Conservation (phyloP, 169 alveolate species). For the Sarcocystis neurona region DNA sequence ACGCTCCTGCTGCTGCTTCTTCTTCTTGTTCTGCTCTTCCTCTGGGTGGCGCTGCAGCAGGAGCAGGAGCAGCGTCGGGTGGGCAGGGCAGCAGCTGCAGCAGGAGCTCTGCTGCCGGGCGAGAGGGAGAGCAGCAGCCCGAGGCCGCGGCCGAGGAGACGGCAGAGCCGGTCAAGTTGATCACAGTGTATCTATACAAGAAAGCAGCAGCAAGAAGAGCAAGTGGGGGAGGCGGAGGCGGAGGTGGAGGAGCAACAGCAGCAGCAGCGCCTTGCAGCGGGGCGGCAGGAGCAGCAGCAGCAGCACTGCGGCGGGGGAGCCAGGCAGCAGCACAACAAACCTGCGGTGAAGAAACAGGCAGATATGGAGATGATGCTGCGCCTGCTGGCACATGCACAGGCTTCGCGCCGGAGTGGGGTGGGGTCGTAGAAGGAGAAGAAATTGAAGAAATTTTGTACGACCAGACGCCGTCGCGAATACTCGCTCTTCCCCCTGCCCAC, state of each 20-base stretch:
- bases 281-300: no score
- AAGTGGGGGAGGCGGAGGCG: background rate
- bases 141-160: background rate
- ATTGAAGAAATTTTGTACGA: conserved; percentile 18
- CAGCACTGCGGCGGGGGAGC: no score
- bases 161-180: background rate
- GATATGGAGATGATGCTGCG: no score
- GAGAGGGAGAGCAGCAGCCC: background rate
- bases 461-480: background rate
- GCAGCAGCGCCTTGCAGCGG: no score
- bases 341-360: no score
- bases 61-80: no score
- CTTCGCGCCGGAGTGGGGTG: conserved; percentile 25
- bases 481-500: background rate
- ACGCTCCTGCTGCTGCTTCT: background rate
- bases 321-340: no score
- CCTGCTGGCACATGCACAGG: no score
- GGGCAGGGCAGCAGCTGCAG: no score
- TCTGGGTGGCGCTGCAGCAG: no score
- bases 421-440: conserved; percentile 31
- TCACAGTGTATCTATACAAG: conserved; percentile 28
- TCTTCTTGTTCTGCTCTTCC: no score
- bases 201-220: background rate
- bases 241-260: background rate
- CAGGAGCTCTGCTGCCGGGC: no score